These are phyloP conservation scores for Galeopsis tetrahit DNA, from an alignment of 257 asterid genomes.

Conservation along the genomic window DNA sequence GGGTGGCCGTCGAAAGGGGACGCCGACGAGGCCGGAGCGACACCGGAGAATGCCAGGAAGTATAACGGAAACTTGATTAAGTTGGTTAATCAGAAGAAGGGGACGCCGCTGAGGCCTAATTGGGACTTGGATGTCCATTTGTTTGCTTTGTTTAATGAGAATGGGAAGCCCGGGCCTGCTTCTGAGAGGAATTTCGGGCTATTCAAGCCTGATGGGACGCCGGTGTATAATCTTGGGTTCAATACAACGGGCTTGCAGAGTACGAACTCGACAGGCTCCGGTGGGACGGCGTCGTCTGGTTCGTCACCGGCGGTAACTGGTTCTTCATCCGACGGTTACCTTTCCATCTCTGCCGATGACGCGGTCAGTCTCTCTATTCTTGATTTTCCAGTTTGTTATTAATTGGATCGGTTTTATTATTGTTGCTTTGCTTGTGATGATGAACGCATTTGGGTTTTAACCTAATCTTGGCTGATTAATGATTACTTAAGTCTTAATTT, in stretches of 20 bases:
- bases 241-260: conserved; percentile 41
- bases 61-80: conserved; percentile 70
- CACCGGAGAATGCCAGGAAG: conserved; percentile 71
- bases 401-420: neutral
- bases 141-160: conserved; percentile 85
- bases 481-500: too few species aligned
- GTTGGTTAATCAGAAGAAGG: conserved; percentile 60
- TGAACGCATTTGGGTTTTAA: too few species aligned
- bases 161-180: conserved; percentile 86
- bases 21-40: conserved; percentile 77
- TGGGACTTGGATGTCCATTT: conserved; percentile 61
- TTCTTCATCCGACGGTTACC: conserved; percentile 45
- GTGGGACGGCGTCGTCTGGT: conserved; percentile 25
- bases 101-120: conserved; percentile 82
- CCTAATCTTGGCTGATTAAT: neutral
- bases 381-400: neutral
- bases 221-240: conserved; percentile 67
- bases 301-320: conserved; percentile 32
- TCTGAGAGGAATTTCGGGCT: conserved; percentile 90
- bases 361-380: conserved; percentile 50
- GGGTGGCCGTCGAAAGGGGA: conserved; percentile 98
- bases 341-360: conserved; percentile 62
- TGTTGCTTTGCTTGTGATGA: too few species aligned
- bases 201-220: conserved; percentile 80
- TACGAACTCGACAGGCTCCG: conserved; percentile 31